phyloP scores from a whole-genome alignment of 1,284 basidiomycete genomes.

The Heliocybe sulcata region DNA sequence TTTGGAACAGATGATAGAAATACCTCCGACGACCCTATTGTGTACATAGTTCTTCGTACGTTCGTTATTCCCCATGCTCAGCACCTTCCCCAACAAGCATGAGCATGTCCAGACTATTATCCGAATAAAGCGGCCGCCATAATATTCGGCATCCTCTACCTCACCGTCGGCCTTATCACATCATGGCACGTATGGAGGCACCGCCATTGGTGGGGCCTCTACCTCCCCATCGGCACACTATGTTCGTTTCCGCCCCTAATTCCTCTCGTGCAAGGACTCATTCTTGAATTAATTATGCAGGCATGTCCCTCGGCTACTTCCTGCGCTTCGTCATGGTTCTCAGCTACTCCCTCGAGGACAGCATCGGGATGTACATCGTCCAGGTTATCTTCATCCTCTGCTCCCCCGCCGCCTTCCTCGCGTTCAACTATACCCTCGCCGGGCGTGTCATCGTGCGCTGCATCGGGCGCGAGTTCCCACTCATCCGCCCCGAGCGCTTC shows the following conservation, averaged over 20 bases:
- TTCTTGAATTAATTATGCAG: background rate
- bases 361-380: conserved; percentile 3
- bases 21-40: background rate
- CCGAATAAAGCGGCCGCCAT: conserved; percentile 16
- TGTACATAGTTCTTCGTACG: background rate
- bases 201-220: conserved; percentile 22
- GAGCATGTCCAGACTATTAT: conserved; percentile 10
- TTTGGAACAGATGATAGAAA: background rate
- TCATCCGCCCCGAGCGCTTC: conserved; percentile 16
- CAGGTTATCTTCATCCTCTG: conserved; percentile 13
- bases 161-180: conserved; percentile 9
- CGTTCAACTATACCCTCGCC: conserved; percentile 25
- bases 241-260: conserved; percentile 7
- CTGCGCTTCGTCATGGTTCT: background rate
- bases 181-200: conserved; percentile 12
- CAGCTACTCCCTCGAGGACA: background rate
- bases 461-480: conserved; percentile 14
- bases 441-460: conserved; percentile 16
- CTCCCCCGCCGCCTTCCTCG: conserved; percentile 19
- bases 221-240: conserved; percentile 19
- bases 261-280: background rate
- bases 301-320: background rate
- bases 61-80: background rate
- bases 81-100: background rate
- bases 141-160: conserved; percentile 15